Conservation (phyloP, 441 rosid species). For the Syzygium syzygioides region DNA sequence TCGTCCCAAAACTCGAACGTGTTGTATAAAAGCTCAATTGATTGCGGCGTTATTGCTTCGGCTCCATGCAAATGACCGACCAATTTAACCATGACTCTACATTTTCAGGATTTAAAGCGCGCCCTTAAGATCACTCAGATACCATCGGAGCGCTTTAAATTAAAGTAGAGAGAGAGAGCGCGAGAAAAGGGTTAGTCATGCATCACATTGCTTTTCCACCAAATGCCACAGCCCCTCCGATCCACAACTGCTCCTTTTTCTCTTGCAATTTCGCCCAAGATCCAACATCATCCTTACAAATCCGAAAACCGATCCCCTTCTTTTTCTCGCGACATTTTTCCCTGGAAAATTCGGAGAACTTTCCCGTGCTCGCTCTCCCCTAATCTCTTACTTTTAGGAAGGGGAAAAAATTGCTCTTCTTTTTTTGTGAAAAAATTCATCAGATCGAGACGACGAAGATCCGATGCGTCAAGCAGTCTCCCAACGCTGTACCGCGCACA, state of each 20-base stretch:
- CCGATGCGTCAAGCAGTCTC: neutral
- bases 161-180: no score
- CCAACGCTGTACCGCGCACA: neutral
- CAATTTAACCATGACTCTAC: neutral
- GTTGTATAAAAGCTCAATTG: neutral
- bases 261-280: no score
- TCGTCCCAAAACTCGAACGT: neutral
- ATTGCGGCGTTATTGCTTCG: neutral
- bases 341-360: neutral
- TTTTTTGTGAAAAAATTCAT: neutral
- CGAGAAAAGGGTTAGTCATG: no score
- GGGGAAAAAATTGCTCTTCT: neutral
- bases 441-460: neutral
- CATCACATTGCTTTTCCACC: no score
- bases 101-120: neutral
- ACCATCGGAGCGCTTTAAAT: no score
- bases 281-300: no score
- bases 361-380: neutral
- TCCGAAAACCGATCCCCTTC: neutral
- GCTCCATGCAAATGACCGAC: neutral
- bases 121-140: no score
- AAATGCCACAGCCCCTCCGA: no score
- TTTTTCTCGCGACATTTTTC: neutral
- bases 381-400: neutral
- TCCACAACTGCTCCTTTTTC: no score